Evolutionary conservation across 2,329 filamentous ascomycete species (phyloP).

Genomic region (Pezizomycotina sp.): DNA sequence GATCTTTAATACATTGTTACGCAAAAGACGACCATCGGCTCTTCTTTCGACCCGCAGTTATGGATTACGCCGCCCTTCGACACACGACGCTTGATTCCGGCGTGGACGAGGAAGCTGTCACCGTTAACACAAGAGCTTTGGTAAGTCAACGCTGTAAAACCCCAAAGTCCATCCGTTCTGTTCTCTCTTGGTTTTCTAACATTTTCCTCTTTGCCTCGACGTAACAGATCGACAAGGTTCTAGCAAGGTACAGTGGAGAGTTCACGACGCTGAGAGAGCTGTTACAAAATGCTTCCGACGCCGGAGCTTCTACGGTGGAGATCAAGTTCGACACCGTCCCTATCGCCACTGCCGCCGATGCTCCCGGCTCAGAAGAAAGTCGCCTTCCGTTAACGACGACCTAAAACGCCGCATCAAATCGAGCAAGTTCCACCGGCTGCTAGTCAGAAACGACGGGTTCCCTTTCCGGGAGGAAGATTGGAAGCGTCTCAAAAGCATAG

Average conservation of each 20-base stretch:
- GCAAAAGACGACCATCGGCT: slow-evolving; percentile 36
- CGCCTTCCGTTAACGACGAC: no score
- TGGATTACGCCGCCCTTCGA: slow-evolving; percentile 60
- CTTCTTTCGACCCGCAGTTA: no score
- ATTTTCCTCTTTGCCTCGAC: background rate
- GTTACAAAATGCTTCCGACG: slow-evolving; percentile 96
- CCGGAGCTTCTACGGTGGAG: slow-evolving; percentile 71
- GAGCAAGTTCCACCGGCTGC: slow-evolving; percentile 73
- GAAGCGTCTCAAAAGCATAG: slow-evolving; percentile 84
- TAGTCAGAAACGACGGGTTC: slow-evolving; percentile 83
- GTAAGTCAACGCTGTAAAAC: slow-evolving; percentile 15
- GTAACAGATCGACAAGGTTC: slow-evolving; percentile 69
- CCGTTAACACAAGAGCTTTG: slow-evolving; percentile 86
- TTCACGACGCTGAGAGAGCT: slow-evolving; percentile 82
- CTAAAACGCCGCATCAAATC: slow-evolving; percentile 37
- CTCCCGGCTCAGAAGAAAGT: slow-evolving; percentile 16
- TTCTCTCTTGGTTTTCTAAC: slow-evolving; percentile 2
- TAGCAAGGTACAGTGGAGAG: slow-evolving; percentile 90
- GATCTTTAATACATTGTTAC: no score
- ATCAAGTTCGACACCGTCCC: slow-evolving; percentile 61
- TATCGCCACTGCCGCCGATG: slow-evolving; percentile 8
- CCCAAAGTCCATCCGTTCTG: no score
- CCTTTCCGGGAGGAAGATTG: slow-evolving; percentile 83
- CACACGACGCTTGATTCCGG: slow-evolving; percentile 73
- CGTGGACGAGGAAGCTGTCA: slow-evolving; percentile 90